Evolutionary conservation across 176 grass and related monocot species (phyloP).

Genomic region (Triticum urartu): DNA sequence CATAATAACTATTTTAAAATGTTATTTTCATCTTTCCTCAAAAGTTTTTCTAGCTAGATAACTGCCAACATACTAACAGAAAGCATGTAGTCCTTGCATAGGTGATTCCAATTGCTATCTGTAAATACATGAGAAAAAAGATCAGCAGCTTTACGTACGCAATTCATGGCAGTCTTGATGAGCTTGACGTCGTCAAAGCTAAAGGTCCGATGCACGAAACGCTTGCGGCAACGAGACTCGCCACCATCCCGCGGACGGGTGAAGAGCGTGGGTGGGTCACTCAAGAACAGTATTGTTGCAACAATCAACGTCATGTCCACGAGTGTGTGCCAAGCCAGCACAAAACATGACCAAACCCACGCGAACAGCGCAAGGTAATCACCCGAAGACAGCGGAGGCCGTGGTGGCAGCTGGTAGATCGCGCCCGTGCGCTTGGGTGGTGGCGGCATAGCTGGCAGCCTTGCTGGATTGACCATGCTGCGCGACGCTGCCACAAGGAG

Average conservation of each 20-base stretch:
- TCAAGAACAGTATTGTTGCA: conserved; percentile 21
- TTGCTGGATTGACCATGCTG: conserved; percentile 12
- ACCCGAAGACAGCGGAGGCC: background rate
- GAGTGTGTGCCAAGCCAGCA: conserved; percentile 47
- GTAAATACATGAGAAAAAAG: background rate
- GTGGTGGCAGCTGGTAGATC: background rate
- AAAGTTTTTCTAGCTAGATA: conserved; percentile 34
- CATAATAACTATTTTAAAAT: no score
- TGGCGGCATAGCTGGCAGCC: background rate
- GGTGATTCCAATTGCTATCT: no score
- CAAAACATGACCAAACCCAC: conserved; percentile 2
- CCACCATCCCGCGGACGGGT: background rate
- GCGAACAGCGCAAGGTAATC: background rate
- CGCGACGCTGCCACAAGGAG: conserved; percentile 58
- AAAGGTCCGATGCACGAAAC: background rate
- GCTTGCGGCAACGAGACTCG: background rate
- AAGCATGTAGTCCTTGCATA: conserved; percentile 23
- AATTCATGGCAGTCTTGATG: background rate
- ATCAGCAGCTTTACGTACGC: conserved; percentile 22
- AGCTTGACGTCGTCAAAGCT: background rate
- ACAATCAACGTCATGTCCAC: conserved; percentile 34
- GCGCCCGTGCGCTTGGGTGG: background rate
- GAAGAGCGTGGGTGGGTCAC: conserved; percentile 43
- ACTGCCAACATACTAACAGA: background rate
- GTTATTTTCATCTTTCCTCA: no score